A percentile compares a stretch with the other conserved stretches of the same genome.
Conservation (phyloP, 2,329 filamentous ascomycete species). For the Aspergillus clavatus region DNA sequence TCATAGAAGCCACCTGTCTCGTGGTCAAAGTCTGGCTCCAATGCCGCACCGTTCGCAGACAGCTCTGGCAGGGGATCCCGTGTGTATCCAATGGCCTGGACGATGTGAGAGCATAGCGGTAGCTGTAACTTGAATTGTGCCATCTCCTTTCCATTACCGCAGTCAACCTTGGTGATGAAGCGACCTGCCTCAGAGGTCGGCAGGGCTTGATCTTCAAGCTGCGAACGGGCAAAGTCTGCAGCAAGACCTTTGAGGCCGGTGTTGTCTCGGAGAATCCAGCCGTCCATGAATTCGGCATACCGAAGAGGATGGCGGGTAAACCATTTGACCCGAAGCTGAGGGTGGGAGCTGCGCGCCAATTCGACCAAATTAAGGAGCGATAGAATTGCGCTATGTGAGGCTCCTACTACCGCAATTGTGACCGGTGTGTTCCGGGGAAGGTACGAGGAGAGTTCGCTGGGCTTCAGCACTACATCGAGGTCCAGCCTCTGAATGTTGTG, state of each 20-base stretch:
- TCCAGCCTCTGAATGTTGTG: slow-evolving; percentile 43
- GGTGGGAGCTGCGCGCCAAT: slow-evolving; percentile 49
- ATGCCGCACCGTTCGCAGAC: slow-evolving; percentile 27
- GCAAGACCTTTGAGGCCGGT: slow-evolving; percentile 61
- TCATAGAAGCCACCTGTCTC: slow-evolving; percentile 47
- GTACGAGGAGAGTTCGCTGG: slow-evolving; percentile 43
- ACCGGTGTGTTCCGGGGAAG: slow-evolving; percentile 33
- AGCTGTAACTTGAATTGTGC: slow-evolving; percentile 45
- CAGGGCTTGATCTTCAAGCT: slow-evolving; percentile 53
- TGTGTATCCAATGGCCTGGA: slow-evolving; percentile 58
- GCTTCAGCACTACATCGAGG: slow-evolving; percentile 54
- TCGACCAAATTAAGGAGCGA: slow-evolving; percentile 58
- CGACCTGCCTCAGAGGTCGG: slow-evolving; percentile 43
- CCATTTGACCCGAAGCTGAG: slow-evolving; percentile 55
- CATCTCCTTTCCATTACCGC: slow-evolving; percentile 40
- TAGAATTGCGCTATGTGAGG: slow-evolving; percentile 60
- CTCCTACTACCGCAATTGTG: slow-evolving; percentile 56
- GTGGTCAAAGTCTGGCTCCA: slow-evolving; percentile 29
- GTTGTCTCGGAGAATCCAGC: slow-evolving; percentile 62
- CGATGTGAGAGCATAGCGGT: slow-evolving; percentile 48
- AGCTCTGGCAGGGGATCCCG: slow-evolving; percentile 49
- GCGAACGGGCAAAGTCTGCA: slow-evolving; percentile 54
- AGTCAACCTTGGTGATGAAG: slow-evolving; percentile 47
- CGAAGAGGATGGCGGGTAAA: slow-evolving; percentile 57
- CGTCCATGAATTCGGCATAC: slow-evolving; percentile 59